Base-by-base conservation (phyloP, 2,329 filamentous ascomycete genomes). In the Claviceps humidiphila region DNA sequence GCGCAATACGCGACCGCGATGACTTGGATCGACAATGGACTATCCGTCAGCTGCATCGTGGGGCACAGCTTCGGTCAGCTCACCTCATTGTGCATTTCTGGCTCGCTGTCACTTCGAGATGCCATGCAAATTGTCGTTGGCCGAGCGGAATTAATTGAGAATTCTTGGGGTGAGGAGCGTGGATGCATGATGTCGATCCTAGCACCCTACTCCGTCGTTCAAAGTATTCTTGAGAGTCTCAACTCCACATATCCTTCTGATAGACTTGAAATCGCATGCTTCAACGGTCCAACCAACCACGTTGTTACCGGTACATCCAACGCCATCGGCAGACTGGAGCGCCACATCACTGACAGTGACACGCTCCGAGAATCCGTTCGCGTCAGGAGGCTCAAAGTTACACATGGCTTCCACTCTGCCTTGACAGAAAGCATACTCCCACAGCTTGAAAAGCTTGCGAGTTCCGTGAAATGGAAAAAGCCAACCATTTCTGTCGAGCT, bases 341-440 rank as follows among this genome's bases (percentile, higher is more conserved):
- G 45, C 1, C 26, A 47, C 44, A 37, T 47, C n/a, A 4, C n/a
- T 6, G 44, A 37, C 8, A 47, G 14, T 7, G 26, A 53, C n/a
- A 45, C 41, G 20, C 37, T 46, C 26, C 9, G 16, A 20, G 16
- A 42, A 14, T 67, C 39, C 66, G 59, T 48, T 51, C 44, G 44
- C 26, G 26, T 14, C 24, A 74, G 73, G 57, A 57, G 58, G 4
- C 66, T 77, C 0, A 63, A 69, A 13, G 70, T 74, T 1, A 71
- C 72, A 0, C 67, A 76, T 52, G 73, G 70, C 0, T 77, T 74
- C 57, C 74, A 77, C 56, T 76, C 68, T 0, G 47, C 51, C 0
- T 60, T 76, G 0, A 67, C 71, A 0, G 71, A 75, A 0, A 48
- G 54, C 0, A 48, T 75, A 0, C 49, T 66, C 7, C 16, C 46